Conservation (phyloP, 441 rosid species). For the Croton setiger region DNA sequence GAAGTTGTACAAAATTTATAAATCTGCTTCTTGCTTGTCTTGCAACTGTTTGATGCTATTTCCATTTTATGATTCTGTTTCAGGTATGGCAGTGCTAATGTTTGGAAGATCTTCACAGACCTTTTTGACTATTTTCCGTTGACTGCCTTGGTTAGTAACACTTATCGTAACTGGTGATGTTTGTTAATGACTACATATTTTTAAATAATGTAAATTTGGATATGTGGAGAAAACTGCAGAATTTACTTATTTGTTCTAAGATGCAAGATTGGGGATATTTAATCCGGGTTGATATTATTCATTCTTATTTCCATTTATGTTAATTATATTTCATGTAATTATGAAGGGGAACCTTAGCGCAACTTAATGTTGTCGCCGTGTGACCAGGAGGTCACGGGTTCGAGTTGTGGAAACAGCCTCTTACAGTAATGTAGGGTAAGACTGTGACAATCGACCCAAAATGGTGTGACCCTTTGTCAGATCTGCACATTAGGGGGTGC, state of each 20-base stretch:
- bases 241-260: not conserved
- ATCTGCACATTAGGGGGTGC: no score
- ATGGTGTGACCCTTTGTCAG: no score
- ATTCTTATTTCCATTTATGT: not conserved
- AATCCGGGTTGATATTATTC: not conserved
- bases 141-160: constrained; percentile 88
- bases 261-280: not conserved
- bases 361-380: no score
- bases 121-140: constrained; percentile 92
- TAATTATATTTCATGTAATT: not conserved
- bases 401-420: no score
- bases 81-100: constrained; percentile 92
- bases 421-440: no score
- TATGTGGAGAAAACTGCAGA: constrained; percentile 19
- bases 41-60: constrained; percentile 3
- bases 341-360: no score
- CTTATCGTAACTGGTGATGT: not conserved
- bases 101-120: constrained; percentile 94
- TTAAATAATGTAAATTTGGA: constrained; percentile 14
- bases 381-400: no score
- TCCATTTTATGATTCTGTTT: constrained; percentile 17
- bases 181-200: constrained; percentile 3
- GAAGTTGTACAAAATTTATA: not conserved
- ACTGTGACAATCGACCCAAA: no score
- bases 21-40: constrained; percentile 12